Conservation (phyloP, 108 stramenopile species). For the Parietichytrium sp. region DNA sequence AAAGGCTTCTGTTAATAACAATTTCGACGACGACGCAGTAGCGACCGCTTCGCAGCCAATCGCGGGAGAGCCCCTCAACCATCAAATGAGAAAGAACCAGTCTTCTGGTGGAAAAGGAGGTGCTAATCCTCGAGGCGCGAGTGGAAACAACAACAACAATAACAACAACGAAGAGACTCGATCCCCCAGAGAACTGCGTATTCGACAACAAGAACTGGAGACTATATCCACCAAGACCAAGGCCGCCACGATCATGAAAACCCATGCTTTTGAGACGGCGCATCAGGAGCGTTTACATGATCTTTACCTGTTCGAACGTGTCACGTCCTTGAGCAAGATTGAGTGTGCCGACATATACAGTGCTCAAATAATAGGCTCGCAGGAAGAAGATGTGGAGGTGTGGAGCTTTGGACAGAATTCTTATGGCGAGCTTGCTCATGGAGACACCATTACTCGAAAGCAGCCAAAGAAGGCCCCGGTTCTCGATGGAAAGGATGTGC, state of each 20-base stretch:
- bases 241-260: neutral
- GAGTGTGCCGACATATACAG: neutral
- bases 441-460: constrained; percentile 53
- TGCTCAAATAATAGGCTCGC: constrained; percentile 17
- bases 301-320: neutral
- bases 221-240: neutral
- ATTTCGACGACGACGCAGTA: neutral
- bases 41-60: neutral
- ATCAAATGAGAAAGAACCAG: neutral
- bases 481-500: constrained; percentile 47
- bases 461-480: constrained; percentile 40
- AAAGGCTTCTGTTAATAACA: neutral
- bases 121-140: too few species aligned
- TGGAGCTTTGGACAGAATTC: constrained; percentile 67
- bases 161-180: constrained; percentile 3
- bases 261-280: neutral
- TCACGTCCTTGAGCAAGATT: neutral
- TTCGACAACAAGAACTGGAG: neutral
- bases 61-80: neutral
- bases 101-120: neutral
- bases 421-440: constrained; percentile 62
- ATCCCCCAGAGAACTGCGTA: constrained; percentile 11
- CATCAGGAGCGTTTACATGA: neutral
- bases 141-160: too few species aligned
- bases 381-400: constrained; percentile 46